These are phyloP conservation scores for Pulveroboletus frians DNA, from an alignment of 768 basidiomycete species.

Conservation along the genomic window DNA sequence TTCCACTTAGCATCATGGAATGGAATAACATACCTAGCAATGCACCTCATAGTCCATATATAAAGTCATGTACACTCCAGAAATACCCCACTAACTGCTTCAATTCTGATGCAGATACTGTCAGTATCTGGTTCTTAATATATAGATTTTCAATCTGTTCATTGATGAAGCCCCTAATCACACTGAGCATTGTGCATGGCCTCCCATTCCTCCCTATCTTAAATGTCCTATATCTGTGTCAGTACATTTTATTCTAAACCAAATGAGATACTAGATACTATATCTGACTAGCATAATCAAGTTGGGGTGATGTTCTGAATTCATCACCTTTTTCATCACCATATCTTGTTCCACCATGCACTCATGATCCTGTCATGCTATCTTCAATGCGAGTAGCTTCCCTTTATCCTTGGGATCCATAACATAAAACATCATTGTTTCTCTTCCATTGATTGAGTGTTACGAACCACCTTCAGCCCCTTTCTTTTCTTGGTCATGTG, in stretches of 20 bases:
- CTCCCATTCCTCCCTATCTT: neutral
- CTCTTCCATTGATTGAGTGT: conserved; percentile 11
- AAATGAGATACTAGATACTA: too few species aligned
- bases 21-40: conserved; percentile 4
- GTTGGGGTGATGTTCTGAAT: too few species aligned
- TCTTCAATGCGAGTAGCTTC: neutral
- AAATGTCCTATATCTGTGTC: neutral
- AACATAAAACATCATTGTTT: conserved; percentile 1
- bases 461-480: too few species aligned
- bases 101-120: neutral
- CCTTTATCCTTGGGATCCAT: neutral
- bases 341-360: neutral
- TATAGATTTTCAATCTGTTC: neutral
- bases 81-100: too few species aligned
- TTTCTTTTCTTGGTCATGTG: too few species aligned
- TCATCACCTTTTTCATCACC: neutral
- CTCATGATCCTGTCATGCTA: conserved; percentile 8
- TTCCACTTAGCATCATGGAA: too few species aligned
- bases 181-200: neutral
- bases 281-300: too few species aligned
- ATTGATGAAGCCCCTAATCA: neutral
- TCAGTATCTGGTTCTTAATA: neutral
- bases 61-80: conserved; percentile 12
- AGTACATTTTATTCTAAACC: too few species aligned
- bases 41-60: conserved; percentile 12